Base-by-base conservation (phyloP, 768 basidiomycete species). In the Mycena olivaceomarginata region DNA sequence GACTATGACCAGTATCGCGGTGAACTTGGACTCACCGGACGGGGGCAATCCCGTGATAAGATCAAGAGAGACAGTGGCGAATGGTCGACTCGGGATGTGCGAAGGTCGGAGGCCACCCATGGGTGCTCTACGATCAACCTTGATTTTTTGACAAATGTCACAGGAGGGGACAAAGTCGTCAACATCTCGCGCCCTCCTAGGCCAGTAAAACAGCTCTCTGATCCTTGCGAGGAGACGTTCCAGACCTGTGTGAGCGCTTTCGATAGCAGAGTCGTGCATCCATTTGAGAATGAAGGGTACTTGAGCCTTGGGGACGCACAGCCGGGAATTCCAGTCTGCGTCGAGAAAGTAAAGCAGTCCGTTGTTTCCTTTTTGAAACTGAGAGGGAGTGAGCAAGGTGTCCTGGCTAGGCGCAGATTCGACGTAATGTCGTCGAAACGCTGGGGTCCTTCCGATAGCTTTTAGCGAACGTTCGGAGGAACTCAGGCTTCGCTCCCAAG, bases 1-100 rank as follows among this genome's bases (percentile, higher is more conserved):
- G 0, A 86, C 83, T 0, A 87, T 62, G 0, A 83, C 81, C 46
- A 82, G 64, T 0, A 82, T 66, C 5, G 78, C 80, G n/a, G 80
- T 78, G 72, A 63, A 84, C 2, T 80, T 81, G 3, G 82, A 62
- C 20, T 76, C 72, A 0, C 65, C 43, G 0, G 84, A 84, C 0
- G 72, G 51, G 0, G 64, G 72, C 3, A 73, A 41, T 0, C 72
- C 72, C 0, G 53, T 73, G 5, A 73, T 73, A 0, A 73, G 39
- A 22, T 73, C 72, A 2, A 57, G 16, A 1, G 72, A 73, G 0
- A 73, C 53, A 2, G 72, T 73, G 0, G 72, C 39, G 25, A 66
- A 73, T 1, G 64, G 72, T 25, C 25, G 48, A 10, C n/a, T 6
- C 3, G 72, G 72, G 7, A 73, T 66, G 22, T 73, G 72, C 0